Base-by-base conservation (phyloP, 768 basidiomycete genomes). In the Hypholoma fasciculare region DNA sequence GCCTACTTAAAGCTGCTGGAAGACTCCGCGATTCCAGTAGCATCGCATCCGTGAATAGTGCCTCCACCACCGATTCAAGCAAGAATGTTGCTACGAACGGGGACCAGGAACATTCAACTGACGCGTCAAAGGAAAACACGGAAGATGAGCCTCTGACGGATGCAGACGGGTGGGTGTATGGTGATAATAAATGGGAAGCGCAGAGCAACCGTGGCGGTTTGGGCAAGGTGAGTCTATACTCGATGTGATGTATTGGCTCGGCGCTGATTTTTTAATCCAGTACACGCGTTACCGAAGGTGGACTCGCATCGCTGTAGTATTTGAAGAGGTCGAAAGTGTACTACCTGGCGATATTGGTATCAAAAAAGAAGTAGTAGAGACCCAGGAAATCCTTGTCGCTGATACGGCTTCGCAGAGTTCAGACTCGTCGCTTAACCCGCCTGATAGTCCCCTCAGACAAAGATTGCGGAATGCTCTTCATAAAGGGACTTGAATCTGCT, bases 151-250 rank as follows among this genome's bases (percentile, higher is more conserved):
- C 76, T 27, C 68, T 75, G 38, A 96, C 94, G 1, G 95, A 98
- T 68, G 68, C 78, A 3, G 93, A 96, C 59, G 95, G 95, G 4
- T 98, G 95, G 95, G 82, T 94, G 6, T 97, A 94, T 66, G 89
- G 87, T 2, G 95, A 96, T 64, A 98, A 98, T 71, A 96, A 97
- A 70, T 98, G 95, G 95, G 94, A 97, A 67, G 81, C 76, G 17
- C 78, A 82, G 46, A 87, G 85, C 54, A 76, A 77, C 55, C 89
- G 87, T 63, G 92, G 92, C 49, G 92, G 93, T 6, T 83, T 96
- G 75, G 90, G 94, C 70, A 95, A 95, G 78, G 88, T 87, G 42
- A 30, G 23, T 38, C 12, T 12, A 36, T 34, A 52, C 37, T 37
- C 20, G 9, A 49, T 30, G 48, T 26, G 14, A 49, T 30, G 48